Evolutionary conservation across 2,329 filamentous ascomycete species (phyloP), one percentile per base, ranked within the genome.

Genomic region (Malbranchea cinnamomea): DNA sequence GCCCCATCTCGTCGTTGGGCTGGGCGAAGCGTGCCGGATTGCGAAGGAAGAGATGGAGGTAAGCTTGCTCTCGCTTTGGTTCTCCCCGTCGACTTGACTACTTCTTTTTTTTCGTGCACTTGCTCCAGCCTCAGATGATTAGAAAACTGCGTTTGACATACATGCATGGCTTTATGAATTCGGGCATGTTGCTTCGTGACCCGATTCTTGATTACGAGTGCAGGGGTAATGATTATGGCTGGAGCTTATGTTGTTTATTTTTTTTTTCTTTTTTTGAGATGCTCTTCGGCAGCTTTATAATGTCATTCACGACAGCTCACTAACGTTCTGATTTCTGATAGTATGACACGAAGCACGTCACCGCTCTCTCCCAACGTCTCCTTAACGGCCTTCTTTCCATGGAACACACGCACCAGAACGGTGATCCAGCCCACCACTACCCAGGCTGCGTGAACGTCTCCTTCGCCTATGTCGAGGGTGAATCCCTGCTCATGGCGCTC

Each of bases 381-480:
- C 66, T 82, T 23, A 73, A 79, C 11, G 85, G 84, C 2, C 74
- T 98, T 3, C 65, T 98, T 12, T 58, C 81, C 4, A 71, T 98
- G 62, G 89, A 95, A 53, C 89, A 98, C 58, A 93, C 89, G 2
- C 71, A 68, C 6, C 75, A 93, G 44, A 98, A 98, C 48, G 89
- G 89, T 29, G 83, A 89, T 44, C 67, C 75, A 2, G 58, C 78
- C 4, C 68, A 72, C 30, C 91, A 91, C 56, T 98, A 98, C 53
- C 84, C 89, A 2, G 89, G 89, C 39, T 98, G 89, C 46, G 87
- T 98, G 37, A 98, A 98, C 54, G 80, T 98, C 7, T 98, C 89
- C 0, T 98, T 98, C 50, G 87, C 89, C 19, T 98, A 98, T 48
- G 84, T 98, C 4, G 89, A 98, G 59, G 89, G 89, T 42, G 89